Percentiles rank a stretch among this genome's conserved stretches.
Evolutionary conservation across 225 moss, liverwort and hornwort genomes (phyloP).

Genomic region (Pseudoscleropodium purum): DNA sequence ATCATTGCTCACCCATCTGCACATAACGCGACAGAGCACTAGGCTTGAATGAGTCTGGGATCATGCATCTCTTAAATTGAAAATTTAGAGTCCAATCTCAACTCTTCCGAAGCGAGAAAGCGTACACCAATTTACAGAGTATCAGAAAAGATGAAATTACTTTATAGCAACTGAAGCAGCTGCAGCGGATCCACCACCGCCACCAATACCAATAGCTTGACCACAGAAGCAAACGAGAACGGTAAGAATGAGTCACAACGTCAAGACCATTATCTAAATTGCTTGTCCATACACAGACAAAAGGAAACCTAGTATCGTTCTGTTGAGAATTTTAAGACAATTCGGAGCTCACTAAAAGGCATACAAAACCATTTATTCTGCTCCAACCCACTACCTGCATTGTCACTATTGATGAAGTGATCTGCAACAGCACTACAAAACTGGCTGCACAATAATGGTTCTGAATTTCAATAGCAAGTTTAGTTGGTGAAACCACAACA

Average conservation of each 20-base stretch:
- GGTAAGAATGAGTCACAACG: not conserved
- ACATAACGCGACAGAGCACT: not conserved
- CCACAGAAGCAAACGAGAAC: not conserved
- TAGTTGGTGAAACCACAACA: not conserved
- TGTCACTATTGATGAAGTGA: not conserved
- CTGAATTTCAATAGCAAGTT: not conserved
- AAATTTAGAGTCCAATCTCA: not conserved
- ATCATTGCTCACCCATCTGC: constrained; percentile 96
- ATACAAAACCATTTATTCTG: not conserved
- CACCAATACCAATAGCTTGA: constrained; percentile 83
- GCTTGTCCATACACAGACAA: not conserved
- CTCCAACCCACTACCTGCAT: not conserved
- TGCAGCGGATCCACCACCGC: constrained; percentile 84
- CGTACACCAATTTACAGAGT: not conserved
- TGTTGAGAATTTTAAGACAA: not conserved
- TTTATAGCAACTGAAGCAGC: constrained; percentile 95
- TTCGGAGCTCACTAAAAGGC: not conserved
- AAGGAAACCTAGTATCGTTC: not conserved
- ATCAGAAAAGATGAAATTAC: constrained; percentile 10
- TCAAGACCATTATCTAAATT: not conserved
- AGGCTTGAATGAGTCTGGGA: not conserved
- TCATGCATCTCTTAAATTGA: not conserved
- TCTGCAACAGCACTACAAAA: not conserved
- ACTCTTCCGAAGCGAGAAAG: not conserved
- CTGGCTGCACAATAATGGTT: not conserved